Conservation (phyloP, 192 early-diverging fungal genomes). For the Coemansia javaensis region DNA sequence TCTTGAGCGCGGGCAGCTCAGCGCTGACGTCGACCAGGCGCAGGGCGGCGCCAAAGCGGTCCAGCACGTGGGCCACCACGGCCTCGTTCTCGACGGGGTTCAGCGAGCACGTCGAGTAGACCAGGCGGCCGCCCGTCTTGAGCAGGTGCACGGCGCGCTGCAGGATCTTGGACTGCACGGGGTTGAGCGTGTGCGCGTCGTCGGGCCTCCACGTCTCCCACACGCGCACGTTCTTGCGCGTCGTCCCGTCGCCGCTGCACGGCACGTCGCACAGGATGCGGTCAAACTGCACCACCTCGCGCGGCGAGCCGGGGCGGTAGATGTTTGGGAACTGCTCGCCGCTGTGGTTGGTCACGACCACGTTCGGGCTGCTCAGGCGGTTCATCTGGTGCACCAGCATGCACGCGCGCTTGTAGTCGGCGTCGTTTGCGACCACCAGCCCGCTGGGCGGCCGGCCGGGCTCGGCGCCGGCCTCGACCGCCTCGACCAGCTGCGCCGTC, state of each 20-base stretch:
- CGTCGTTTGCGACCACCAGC: slow-evolving; percentile 95
- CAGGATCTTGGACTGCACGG: slow-evolving; percentile 82
- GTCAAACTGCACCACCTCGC: slow-evolving; percentile 79
- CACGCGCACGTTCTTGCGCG: slow-evolving; percentile 91
- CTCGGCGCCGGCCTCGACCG: slow-evolving; percentile 61
- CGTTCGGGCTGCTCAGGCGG: slow-evolving; percentile 85
- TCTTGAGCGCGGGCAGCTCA: slow-evolving; percentile 72
- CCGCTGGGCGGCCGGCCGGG: slow-evolving; percentile 60
- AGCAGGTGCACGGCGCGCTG: slow-evolving; percentile 79
- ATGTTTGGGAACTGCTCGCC: slow-evolving; percentile 83
- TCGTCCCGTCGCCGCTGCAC: slow-evolving; percentile 96
- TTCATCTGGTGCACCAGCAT: slow-evolving; percentile 96
- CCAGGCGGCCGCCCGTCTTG: slow-evolving; percentile 87
- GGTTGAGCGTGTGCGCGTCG: slow-evolving; percentile 75
- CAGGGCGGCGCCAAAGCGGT: slow-evolving; percentile 62
- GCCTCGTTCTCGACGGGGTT: slow-evolving; percentile 98
- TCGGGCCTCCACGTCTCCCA: slow-evolving; percentile 84
- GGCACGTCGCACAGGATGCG: slow-evolving; percentile 96
- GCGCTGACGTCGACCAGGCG: slow-evolving; percentile 82
- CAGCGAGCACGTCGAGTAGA: slow-evolving; percentile 98
- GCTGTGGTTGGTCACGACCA: slow-evolving; percentile 96
- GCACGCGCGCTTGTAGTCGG: slow-evolving; percentile 82
- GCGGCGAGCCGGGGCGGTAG: slow-evolving; percentile 8
- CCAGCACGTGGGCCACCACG: slow-evolving; percentile 82
- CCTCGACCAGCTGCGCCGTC: slow-evolving; percentile 88